Conservation (phyloP, 2,329 filamentous ascomycete species). For the Ophiocordyceps sinensis region DNA sequence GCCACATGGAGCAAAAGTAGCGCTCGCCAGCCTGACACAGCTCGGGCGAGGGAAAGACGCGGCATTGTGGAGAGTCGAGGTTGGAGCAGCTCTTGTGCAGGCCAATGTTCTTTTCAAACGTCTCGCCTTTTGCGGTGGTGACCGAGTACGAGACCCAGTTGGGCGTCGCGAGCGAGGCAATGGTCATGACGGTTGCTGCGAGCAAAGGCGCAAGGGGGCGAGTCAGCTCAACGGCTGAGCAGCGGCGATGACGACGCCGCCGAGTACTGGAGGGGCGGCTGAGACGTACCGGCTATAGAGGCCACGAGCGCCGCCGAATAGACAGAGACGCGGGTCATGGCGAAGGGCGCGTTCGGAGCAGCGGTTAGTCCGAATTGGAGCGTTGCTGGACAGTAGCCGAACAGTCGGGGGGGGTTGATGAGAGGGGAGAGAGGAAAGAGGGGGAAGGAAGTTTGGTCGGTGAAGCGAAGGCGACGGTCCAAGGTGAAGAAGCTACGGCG, state of each 20-base stretch:
- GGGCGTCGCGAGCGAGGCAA: conserved; percentile 53
- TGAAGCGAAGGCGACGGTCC: no score
- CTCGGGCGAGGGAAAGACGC: conserved; percentile 19
- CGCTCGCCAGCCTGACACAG: conserved; percentile 31
- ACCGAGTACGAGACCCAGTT: conserved; percentile 56
- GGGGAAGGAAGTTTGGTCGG: no score
- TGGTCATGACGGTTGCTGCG: conserved; percentile 55
- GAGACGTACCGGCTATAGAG: conserved; percentile 26
- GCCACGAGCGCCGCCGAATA: conserved; percentile 28
- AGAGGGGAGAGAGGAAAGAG: no score
- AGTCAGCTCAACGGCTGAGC: background rate
- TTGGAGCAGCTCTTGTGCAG: conserved; percentile 71
- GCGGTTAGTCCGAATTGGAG: no score
- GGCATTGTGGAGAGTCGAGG: conserved; percentile 46
- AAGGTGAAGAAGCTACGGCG: no score
- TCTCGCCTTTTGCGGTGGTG: conserved; percentile 29
- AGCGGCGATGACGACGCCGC: conserved; percentile 11
- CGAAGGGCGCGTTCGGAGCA: background rate
- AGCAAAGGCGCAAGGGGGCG: background rate
- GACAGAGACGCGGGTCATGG: conserved; percentile 29
- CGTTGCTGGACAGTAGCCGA: no score
- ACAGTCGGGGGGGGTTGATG: no score
- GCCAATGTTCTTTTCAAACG: conserved; percentile 49
- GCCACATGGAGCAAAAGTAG: conserved; percentile 87
- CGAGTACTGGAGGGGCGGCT: background rate